These are phyloP conservation scores for Calycina herbarum DNA, from an alignment of 2,329 filamentous ascomycete genomes.

Conservation along the genomic window DNA sequence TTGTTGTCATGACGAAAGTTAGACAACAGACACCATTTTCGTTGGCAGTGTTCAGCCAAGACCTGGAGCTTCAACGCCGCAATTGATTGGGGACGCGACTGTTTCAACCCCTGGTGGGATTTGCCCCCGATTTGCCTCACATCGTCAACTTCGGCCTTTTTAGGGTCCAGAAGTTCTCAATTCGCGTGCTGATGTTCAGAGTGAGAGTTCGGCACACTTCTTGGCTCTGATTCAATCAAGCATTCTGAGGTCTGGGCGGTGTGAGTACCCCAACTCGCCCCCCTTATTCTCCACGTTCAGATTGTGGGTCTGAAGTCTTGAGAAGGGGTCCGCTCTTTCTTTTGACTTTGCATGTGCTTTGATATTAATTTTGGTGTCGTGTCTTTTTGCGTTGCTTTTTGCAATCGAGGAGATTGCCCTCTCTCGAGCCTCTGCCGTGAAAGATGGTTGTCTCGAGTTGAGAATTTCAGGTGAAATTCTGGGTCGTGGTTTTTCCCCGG, in stretches of 20 bases:
- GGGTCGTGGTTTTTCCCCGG: too few relatives aligned
- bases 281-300: background rate
- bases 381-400: too few relatives aligned
- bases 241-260: background rate
- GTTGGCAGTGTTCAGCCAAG: slow-evolving; percentile 4
- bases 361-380: too few relatives aligned
- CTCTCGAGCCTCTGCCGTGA: too few relatives aligned
- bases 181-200: background rate
- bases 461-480: too few relatives aligned
- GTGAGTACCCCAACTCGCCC: background rate
- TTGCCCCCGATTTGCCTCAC: background rate
- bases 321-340: too few relatives aligned
- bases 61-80: background rate
- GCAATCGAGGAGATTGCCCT: too few relatives aligned
- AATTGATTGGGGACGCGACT: background rate
- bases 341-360: too few relatives aligned
- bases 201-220: background rate
- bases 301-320: too few relatives aligned
- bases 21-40: background rate
- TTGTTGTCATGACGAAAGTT: slow-evolving; percentile 1
- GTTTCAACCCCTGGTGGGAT: background rate
- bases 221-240: background rate
- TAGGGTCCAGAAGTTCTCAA: background rate
- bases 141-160: background rate
- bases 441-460: too few relatives aligned